These are phyloP conservation scores for Aquilaria agallochum DNA, from an alignment of 441 rosid species.

Conservation along the genomic window DNA sequence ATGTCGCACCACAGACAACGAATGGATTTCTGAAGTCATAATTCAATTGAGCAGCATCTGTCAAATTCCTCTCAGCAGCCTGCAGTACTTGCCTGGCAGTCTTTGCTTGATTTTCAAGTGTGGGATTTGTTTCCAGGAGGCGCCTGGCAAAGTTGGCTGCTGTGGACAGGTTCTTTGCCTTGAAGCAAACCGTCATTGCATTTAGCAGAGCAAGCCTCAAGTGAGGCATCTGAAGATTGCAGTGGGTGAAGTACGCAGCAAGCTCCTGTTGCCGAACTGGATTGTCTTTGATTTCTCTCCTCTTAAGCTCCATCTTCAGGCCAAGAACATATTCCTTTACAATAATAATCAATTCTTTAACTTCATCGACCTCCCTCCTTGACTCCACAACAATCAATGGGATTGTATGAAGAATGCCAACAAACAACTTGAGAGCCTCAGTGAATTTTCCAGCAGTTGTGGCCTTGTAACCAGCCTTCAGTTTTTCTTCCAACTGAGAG, in stretches of 20 bases:
- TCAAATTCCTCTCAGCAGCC: slow-evolving; percentile 80
- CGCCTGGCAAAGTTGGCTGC: slow-evolving; percentile 77
- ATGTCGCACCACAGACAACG: slow-evolving; percentile 79
- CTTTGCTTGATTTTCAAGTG: slow-evolving; percentile 61
- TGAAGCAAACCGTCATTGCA: slow-evolving; percentile 76
- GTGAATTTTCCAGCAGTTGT: slow-evolving; percentile 67
- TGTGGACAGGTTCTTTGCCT: slow-evolving; percentile 62
- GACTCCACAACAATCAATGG: slow-evolving; percentile 83
- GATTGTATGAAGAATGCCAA: slow-evolving; percentile 74
- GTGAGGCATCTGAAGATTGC: slow-evolving; percentile 78
- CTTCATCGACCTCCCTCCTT: slow-evolving; percentile 90
- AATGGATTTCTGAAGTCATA: slow-evolving; percentile 89
- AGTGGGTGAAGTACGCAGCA: slow-evolving; percentile 89
- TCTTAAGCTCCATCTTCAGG: slow-evolving; percentile 67
- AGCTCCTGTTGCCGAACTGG: slow-evolving; percentile 78
- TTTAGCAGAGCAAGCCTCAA: slow-evolving; percentile 58
- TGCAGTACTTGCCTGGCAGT: slow-evolving; percentile 69
- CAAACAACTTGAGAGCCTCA: slow-evolving; percentile 65
- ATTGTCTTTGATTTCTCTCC: slow-evolving; percentile 61
- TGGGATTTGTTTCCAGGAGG: slow-evolving; percentile 69
- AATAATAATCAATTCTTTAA: slow-evolving; percentile 64
- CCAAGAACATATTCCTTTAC: slow-evolving; percentile 84
- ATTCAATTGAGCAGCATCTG: slow-evolving; percentile 55
- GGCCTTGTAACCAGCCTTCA: slow-evolving; percentile 78
- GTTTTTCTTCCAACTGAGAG: slow-evolving; percentile 78